These are phyloP conservation scores for Trichaptum fuscoviolaceum DNA, from an alignment of 768 basidiomycete genomes.

Conservation along the genomic window DNA sequence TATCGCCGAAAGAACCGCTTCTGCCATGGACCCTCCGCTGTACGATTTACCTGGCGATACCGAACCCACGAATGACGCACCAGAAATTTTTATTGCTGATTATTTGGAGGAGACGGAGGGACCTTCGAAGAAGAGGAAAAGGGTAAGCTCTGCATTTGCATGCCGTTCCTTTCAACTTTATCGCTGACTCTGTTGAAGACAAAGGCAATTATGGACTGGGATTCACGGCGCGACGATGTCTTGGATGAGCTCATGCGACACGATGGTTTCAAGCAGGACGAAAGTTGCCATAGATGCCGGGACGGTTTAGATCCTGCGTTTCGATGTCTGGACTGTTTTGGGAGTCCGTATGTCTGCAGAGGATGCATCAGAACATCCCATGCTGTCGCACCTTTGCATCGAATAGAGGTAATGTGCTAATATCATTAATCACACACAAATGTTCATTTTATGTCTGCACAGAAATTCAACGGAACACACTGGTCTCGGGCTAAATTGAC, in stretches of 20 bases:
- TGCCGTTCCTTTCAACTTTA: too few species aligned
- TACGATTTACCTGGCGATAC: too few species aligned
- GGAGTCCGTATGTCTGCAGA: neutral
- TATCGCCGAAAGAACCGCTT: too few species aligned
- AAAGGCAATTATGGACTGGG: neutral
- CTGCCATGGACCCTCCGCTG: too few species aligned
- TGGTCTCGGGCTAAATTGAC: slow-evolving; percentile 8
- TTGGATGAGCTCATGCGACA: neutral
- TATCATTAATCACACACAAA: too few species aligned
- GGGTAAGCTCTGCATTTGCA: too few species aligned
- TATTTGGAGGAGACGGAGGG: too few species aligned
- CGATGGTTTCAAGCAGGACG: neutral
- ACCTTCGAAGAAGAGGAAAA: too few species aligned
- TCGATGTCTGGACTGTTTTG: slow-evolving; percentile 7
- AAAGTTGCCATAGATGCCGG: neutral
- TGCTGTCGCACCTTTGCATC: neutral
- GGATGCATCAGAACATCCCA: neutral
- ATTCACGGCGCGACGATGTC: neutral
- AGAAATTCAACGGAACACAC: neutral
- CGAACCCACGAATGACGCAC: too few species aligned
- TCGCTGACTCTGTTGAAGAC: too few species aligned
- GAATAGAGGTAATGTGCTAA: slow-evolving; percentile 1
- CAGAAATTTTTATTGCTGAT: too few species aligned
- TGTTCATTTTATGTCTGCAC: neutral
- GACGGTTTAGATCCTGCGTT: neutral